Percentiles rank a stretch among this genome's conserved stretches.
Conservation (phyloP, 805 yeast species). For the Grigorovia jiainica region DNA sequence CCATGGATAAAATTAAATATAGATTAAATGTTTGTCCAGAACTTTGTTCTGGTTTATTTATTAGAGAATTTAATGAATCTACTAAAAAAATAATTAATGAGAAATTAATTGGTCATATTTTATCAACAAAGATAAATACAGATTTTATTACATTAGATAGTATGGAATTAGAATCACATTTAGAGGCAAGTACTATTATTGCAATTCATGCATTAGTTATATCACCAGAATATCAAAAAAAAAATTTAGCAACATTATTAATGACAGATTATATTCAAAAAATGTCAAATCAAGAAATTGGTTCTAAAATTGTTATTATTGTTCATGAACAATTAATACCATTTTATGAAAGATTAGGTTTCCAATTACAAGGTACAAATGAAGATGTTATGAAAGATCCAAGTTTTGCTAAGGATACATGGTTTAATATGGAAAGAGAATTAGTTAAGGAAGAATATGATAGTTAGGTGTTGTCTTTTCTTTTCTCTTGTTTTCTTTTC, state of each 20-base stretch:
- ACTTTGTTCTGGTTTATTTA: slow-evolving; percentile 77
- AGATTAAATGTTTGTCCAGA: slow-evolving; percentile 82
- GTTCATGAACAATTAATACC: slow-evolving; percentile 61
- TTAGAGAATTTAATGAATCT: slow-evolving; percentile 47
- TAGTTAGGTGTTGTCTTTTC: slow-evolving; percentile 9
- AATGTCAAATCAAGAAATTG: slow-evolving; percentile 77
- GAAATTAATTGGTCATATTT: slow-evolving; percentile 66
- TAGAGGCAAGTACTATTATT: slow-evolving; percentile 61
- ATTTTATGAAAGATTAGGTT: slow-evolving; percentile 78
- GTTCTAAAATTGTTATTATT: slow-evolving; percentile 63
- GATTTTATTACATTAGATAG: slow-evolving; percentile 22
- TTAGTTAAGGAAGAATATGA: slow-evolving; percentile 30
- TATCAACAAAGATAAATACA: slow-evolving; percentile 58
- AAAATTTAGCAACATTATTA: slow-evolving; percentile 72
- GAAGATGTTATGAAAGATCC: slow-evolving; percentile 22
- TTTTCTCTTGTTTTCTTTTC: too few relatives aligned
- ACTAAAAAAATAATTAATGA: slow-evolving; percentile 38
- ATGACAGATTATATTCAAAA: slow-evolving; percentile 87
- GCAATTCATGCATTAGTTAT: slow-evolving; percentile 80
- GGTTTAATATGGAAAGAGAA: slow-evolving; percentile 32
- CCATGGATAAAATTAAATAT: slow-evolving; percentile 54
- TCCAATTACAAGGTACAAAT: slow-evolving; percentile 55
- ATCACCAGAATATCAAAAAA: slow-evolving; percentile 67
- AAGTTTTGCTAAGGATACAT: slow-evolving; percentile 21
- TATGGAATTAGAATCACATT: slow-evolving; percentile 35